Evolutionary conservation across 768 basidiomycete species (phyloP), one percentile per base, ranked within the genome.

Genomic region (Pleurotus eryngii): DNA sequence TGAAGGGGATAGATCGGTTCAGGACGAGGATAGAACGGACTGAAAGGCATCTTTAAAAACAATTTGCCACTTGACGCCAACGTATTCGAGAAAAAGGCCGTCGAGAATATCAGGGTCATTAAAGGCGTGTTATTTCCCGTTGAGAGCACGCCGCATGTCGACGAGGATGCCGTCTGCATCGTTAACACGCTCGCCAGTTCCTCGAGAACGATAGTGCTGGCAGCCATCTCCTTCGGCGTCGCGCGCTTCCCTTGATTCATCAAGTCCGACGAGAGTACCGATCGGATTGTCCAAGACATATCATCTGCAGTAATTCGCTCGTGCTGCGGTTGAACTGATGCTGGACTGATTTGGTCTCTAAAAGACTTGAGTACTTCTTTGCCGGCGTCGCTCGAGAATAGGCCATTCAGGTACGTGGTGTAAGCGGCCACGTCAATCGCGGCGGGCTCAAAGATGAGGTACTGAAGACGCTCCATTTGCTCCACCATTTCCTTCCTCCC

Each of bases 31-130:
- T 58, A 72, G 66, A 20, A 79, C 39, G 20, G 57, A 11, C 27
- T 17, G 20, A 53, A 76, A 70, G 5, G 65, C 60, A 4, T 63
- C 47, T 51, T 73, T 76, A 47, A 76, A 58, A 39, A 71, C 67
- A 26, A 74, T 67, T 48, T 76, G 72, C 79, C 78, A 80, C n/a
- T 64, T 60, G 5, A 77, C 54, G 0, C 79, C 80, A 9, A 81
- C 64, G 64, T 78, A 70, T 27, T 79, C 76, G 12, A 80, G 68
- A 30, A 80, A 64, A 8, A 80, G 66, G 0, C 74, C 76, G 51
- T 80, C 76, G 22, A 81, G 62, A 49, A 79, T 72, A 43, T 81
- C 79, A 14, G 75, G 75, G 58, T 81, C 78, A 9, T 76, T 77
- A 60, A 76, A 79, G 15, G 75, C 77, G 26, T 77, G 67, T 57